Conservation (phyloP, 495 filamentous ascomycete genomes). For the Tuber melanosporum region DNA sequence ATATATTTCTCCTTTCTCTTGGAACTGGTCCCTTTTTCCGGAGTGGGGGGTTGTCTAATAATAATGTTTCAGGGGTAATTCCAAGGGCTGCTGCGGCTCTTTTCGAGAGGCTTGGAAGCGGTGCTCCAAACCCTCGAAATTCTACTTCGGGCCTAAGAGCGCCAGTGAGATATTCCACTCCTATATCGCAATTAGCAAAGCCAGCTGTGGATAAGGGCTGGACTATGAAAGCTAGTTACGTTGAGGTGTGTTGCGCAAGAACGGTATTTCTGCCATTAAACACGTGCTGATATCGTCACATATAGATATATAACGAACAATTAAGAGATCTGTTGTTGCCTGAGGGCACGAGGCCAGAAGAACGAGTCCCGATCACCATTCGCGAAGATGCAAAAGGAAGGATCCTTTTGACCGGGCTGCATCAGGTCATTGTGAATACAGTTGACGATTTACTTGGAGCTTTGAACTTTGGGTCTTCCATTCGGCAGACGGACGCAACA, state of each 20-base stretch:
- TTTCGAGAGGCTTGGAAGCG: conserved; percentile 78
- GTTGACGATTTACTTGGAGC: conserved; percentile 84
- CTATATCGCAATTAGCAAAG: conserved; percentile 50
- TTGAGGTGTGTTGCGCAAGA: conserved; percentile 57
- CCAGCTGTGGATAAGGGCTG: conserved; percentile 65
- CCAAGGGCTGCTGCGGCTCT: conserved; percentile 80
- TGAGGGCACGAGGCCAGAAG: conserved; percentile 59
- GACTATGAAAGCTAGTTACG: conserved; percentile 92
- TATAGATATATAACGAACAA: conserved; percentile 91
- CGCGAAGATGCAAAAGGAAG: conserved; percentile 93
- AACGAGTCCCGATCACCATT: conserved; percentile 72
- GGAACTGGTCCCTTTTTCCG: not conserved
- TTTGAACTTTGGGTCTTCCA: conserved; percentile 84
- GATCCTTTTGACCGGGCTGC: conserved; percentile 84
- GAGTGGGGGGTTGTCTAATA: conserved; percentile 35
- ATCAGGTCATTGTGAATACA: conserved; percentile 82
- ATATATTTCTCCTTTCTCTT: not conserved
- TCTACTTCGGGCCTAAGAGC: conserved; percentile 73
- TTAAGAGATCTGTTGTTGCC: conserved; percentile 83
- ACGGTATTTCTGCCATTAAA: conserved; percentile 8
- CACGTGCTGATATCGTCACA: conserved; percentile 22
- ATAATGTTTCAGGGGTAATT: conserved; percentile 64
- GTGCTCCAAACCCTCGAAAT: conserved; percentile 50
- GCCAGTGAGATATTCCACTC: conserved; percentile 71
- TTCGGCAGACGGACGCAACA: conserved; percentile 97